Base-by-base conservation (phyloP, 2,329 filamentous ascomycete species). In the Sclerotinia minor region DNA sequence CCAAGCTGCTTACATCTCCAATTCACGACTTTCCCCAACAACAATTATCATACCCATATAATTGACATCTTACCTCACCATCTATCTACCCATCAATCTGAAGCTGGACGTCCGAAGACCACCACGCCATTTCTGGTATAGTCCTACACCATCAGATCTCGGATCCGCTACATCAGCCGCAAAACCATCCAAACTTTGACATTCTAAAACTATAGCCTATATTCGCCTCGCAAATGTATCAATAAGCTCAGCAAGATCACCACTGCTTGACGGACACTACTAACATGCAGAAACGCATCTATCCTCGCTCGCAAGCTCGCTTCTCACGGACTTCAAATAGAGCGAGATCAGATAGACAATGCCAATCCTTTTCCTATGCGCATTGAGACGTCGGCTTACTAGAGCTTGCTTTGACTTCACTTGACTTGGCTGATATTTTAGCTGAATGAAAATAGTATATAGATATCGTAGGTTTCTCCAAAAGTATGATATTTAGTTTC, bases 331-430 rank as follows among this genome's bases (percentile, higher is more conserved):
- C 26, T 65, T 65, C 19, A 26, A 21, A 21, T 47, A 38, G 63
- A 58, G 63, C 63, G 52, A 65, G 63, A 21, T 35, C 59, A 50
- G 59, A 61, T 61, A 49, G 59, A 50, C 9, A 50, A 21, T 38
- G 52, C 2, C 8, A 35, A 44, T 65, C 24, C 47, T 19, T 45
- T 24, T 24, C 45, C 32, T 50, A 21, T 38, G 41, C 63, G 63
- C 63, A 65, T 58, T 59, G 63, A 47, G 52, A 24, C 21, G 41
- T 15, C 54, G 41, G 41, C 63, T 65, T 24, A 38, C 44, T 47
- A n/a, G 41, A 32, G 24, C 21, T 26, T 65, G 52, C 54, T 66
- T 66, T 60, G 64, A 59, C 64, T 59, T 65, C 29, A 8, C 15
- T n/a, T 59, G 52, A 29, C 64, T 59, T 59, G 29, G 53, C 11